phyloP scores from a whole-genome alignment of 352 stramenopile genomes.

The Pythium brassicae region DNA sequence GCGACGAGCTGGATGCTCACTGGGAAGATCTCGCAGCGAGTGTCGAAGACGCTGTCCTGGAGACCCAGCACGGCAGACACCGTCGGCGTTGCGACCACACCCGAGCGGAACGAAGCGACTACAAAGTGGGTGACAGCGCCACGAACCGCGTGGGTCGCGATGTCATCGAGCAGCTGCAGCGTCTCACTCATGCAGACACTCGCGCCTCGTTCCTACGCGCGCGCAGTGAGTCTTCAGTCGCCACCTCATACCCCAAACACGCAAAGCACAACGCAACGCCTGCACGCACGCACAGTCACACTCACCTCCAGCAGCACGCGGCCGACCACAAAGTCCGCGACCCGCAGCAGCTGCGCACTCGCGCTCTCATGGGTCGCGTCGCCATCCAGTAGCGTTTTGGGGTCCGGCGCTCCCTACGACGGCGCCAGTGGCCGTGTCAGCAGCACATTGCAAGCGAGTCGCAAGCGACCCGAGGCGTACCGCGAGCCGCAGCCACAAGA shows the following conservation, averaged over 20 bases:
- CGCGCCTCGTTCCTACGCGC: constrained; percentile 24
- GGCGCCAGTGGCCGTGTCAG: not conserved
- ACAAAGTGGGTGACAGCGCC: not conserved
- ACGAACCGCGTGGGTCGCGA: constrained; percentile 17
- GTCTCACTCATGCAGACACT: constrained; percentile 14
- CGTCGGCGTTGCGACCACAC: not conserved
- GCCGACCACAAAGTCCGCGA: constrained; percentile 39
- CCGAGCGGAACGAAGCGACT: not conserved
- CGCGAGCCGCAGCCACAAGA: constrained; percentile 27
- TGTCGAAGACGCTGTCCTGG: constrained; percentile 18
- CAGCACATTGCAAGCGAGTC: too few relatives aligned
- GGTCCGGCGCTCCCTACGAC: constrained; percentile 21
- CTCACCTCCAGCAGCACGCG: constrained; percentile 40
- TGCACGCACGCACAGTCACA: too few relatives aligned
- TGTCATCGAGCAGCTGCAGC: constrained; percentile 15
- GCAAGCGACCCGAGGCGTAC: constrained; percentile 1
- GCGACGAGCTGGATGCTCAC: constrained; percentile 16
- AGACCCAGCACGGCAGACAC: not conserved
- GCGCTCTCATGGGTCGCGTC: constrained; percentile 18
- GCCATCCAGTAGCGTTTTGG: constrained; percentile 19
- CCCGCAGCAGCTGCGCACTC: constrained; percentile 17
- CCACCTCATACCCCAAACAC: not conserved
- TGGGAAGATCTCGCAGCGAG: constrained; percentile 20
- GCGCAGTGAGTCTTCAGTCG: not conserved
- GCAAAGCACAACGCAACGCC: not conserved